A percentile compares a stretch with the other conserved stretches of the same genome.
phyloP scores from a whole-genome alignment of 2,329 filamentous ascomycete species.

The Penicillium sp. region DNA sequence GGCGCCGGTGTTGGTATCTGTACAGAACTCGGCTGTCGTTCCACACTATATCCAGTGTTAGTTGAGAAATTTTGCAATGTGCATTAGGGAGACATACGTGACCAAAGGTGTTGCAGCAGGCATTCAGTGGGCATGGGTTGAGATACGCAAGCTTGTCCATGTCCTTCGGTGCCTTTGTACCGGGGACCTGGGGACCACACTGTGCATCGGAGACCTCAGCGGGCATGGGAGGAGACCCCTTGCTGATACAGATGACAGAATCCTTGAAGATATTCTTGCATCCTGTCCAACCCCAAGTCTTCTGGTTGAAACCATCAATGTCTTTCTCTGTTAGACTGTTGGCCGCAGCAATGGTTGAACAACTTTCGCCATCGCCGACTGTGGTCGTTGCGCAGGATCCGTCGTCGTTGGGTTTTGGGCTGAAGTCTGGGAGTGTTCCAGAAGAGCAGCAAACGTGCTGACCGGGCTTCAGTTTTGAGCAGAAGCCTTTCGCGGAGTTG shows the following conservation, averaged over 20 bases:
- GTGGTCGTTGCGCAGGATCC: conserved; percentile 39
- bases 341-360: conserved; percentile 11
- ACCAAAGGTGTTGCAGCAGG: conserved; percentile 49
- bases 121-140: conserved; percentile 51
- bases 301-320: conserved; percentile 41
- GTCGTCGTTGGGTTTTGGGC: conserved; percentile 35
- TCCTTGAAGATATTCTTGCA: conserved; percentile 34
- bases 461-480: conserved; percentile 33
- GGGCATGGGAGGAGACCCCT: conserved; percentile 45
- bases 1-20: conserved; percentile 29
- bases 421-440: conserved; percentile 37
- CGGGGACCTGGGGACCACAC: conserved; percentile 50
- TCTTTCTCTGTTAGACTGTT: conserved; percentile 16
- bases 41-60: conserved; percentile 40
- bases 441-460: conserved; percentile 40
- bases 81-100: conserved; percentile 6
- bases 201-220: conserved; percentile 37
- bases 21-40: conserved; percentile 49
- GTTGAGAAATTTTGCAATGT: not conserved
- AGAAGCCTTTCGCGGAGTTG: conserved; percentile 34
- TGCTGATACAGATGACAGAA: conserved; percentile 44
- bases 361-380: conserved; percentile 36
- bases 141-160: conserved; percentile 38
- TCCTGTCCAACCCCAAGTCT: conserved; percentile 47
- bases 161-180: conserved; percentile 35